These are phyloP conservation scores for Oldenlandia corymbosa DNA, from an alignment of 257 asterid genomes.

Conservation along the genomic window DNA sequence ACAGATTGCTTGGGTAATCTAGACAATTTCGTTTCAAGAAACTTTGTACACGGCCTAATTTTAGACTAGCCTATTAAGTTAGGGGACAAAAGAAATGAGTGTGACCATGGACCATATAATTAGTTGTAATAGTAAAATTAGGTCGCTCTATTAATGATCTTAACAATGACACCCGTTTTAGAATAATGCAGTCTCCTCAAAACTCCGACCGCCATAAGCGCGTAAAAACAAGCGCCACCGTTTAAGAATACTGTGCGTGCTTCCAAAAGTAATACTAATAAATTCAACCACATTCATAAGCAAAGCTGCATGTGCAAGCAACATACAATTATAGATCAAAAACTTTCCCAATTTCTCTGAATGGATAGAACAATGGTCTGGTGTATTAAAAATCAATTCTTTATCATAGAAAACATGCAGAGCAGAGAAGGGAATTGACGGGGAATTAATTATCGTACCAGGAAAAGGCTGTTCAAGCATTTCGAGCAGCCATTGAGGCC, in stretches of 20 bases:
- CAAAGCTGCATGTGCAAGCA: constrained; percentile 14
- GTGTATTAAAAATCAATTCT: neutral
- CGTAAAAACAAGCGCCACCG: neutral
- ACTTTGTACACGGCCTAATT: neutral
- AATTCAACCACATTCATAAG: neutral
- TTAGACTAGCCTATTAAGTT: neutral
- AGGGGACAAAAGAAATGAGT: neutral
- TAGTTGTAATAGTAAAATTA: neutral
- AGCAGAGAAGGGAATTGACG: neutral
- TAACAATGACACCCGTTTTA: neutral
- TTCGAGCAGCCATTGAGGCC: constrained; percentile 70
- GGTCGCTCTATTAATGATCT: neutral
- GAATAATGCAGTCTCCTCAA: neutral
- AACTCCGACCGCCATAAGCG: neutral
- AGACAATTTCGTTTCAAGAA: neutral
- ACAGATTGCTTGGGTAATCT: neutral
- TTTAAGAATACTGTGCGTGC: neutral
- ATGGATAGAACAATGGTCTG: neutral
- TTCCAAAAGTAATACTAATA: neutral
- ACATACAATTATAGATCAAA: neutral
- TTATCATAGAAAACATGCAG: neutral
- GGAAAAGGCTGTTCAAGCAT: constrained; percentile 54
- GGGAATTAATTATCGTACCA: constrained; percentile 26
- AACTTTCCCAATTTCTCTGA: neutral
- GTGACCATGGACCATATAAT: neutral